These are phyloP conservation scores for Senna siamea DNA, from an alignment of 306 rosid species.

Conservation along the genomic window DNA sequence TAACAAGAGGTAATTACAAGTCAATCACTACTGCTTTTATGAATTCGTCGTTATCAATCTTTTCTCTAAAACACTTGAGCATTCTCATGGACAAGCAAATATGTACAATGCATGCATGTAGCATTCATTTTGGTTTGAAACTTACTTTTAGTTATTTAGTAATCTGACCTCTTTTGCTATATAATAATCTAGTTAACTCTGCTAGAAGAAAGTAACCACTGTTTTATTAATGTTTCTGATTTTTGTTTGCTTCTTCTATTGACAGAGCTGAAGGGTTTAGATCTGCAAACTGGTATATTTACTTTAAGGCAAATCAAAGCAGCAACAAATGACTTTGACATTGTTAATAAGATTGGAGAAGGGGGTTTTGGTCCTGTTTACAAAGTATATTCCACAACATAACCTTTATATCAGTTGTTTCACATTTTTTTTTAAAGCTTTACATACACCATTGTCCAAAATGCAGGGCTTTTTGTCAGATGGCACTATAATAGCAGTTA, in stretches of 20 bases:
- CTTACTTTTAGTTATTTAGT: not conserved
- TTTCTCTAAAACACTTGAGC: not conserved
- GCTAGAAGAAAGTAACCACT: not conserved
- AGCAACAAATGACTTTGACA: conserved; percentile 66
- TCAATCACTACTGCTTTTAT: not conserved
- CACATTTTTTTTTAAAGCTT: not conserved
- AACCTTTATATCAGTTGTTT: not conserved
- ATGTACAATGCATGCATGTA: not conserved
- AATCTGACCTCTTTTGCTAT: not conserved
- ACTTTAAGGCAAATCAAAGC: conserved; percentile 63
- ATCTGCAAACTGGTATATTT: conserved; percentile 55
- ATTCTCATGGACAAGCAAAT: not conserved
- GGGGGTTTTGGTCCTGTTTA: conserved; percentile 80
- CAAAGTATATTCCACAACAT: conserved; percentile 52
- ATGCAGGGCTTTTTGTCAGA: conserved; percentile 66
- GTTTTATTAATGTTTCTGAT: not conserved
- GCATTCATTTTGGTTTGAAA: not conserved
- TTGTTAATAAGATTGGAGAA: conserved; percentile 63
- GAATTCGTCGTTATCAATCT: not conserved
- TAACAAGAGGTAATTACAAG: conserved; percentile 41
- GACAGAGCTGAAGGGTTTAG: conserved; percentile 56
- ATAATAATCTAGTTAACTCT: conserved; percentile 2
- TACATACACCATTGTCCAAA: conserved; percentile 6
- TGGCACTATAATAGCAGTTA: conserved; percentile 61
- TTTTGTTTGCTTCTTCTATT: conserved; percentile 17